These are phyloP conservation scores for Alloascoidea hylecoeti DNA, from an alignment of 805 yeast genomes.

Conservation along the genomic window DNA sequence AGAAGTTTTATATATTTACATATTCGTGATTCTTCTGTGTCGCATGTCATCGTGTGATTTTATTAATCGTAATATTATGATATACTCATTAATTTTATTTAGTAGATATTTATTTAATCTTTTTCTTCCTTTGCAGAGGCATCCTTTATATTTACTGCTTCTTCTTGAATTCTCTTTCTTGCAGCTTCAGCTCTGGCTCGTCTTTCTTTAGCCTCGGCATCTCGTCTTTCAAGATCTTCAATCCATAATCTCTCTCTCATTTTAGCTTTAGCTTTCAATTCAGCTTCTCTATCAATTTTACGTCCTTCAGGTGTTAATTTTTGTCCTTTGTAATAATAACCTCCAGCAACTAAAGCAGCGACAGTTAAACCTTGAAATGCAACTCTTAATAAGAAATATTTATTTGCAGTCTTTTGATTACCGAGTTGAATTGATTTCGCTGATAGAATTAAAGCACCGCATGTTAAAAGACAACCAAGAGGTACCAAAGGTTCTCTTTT, in stretches of 20 bases:
- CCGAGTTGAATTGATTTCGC: conserved; percentile 65
- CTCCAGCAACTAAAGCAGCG: conserved; percentile 72
- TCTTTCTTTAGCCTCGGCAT: conserved; percentile 53
- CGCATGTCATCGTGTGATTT: too few species aligned
- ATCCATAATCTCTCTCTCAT: conserved; percentile 81
- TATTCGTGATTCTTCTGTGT: too few species aligned
- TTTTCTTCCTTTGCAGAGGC: too few species aligned
- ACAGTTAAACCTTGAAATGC: conserved; percentile 76
- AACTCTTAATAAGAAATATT: conserved; percentile 83
- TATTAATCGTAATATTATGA: too few species aligned
- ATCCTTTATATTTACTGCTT: too few species aligned
- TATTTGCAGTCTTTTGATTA: conserved; percentile 61
- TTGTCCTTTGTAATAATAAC: conserved; percentile 51
- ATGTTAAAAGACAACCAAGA: conserved; percentile 62
- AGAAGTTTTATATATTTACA: too few species aligned
- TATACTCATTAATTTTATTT: too few species aligned
- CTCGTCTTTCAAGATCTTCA: conserved; percentile 72
- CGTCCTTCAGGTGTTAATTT: conserved; percentile 15
- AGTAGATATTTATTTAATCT: too few species aligned
- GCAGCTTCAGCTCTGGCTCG: conserved; percentile 54
- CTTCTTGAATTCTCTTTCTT: conserved; percentile 15
- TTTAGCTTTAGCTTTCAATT: conserved; percentile 65
- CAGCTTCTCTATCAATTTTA: conserved; percentile 35
- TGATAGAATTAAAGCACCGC: conserved; percentile 70
- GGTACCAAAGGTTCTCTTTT: conserved; percentile 83